Conservation (phyloP, 2,329 filamentous ascomycete genomes). For the Hawksworthiomyces lignivorus region DNA sequence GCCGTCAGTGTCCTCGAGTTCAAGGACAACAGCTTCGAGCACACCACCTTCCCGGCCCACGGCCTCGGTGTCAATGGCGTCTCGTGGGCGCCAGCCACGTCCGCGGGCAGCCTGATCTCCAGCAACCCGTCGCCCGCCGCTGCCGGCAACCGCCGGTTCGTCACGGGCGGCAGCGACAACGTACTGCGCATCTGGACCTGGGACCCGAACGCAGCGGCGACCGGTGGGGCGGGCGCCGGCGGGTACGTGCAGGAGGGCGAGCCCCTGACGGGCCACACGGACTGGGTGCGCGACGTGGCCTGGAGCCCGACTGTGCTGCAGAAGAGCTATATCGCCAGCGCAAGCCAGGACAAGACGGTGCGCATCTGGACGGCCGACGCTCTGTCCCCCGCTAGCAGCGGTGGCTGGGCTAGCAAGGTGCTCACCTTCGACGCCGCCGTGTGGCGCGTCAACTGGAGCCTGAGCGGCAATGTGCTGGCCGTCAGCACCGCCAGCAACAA, state of each 20-base stretch:
- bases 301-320: slow-evolving; percentile 94
- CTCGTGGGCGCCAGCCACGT: slow-evolving; percentile 82
- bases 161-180: slow-evolving; percentile 92
- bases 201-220: slow-evolving; percentile 49
- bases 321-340: slow-evolving; percentile 94
- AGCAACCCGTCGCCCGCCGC: slow-evolving; percentile 52
- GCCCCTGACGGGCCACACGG: slow-evolving; percentile 71
- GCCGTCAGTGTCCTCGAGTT: slow-evolving; percentile 93
- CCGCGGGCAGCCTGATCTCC: slow-evolving; percentile 77
- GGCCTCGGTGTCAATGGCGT: slow-evolving; percentile 93
- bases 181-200: slow-evolving; percentile 88
- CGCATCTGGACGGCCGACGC: slow-evolving; percentile 84
- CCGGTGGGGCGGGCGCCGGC: background rate
- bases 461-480: slow-evolving; percentile 92
- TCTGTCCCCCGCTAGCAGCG: slow-evolving; percentile 20
- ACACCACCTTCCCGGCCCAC: slow-evolving; percentile 84
- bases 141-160: slow-evolving; percentile 69
- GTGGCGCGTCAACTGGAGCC: slow-evolving; percentile 96
- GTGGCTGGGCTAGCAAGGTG: slow-evolving; percentile 75
- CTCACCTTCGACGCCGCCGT: slow-evolving; percentile 82
- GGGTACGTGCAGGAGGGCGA: slow-evolving; percentile 54
- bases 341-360: slow-evolving; percentile 93
- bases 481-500: slow-evolving; percentile 94
- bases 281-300: slow-evolving; percentile 96
- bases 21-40: slow-evolving; percentile 78